Evolutionary conservation across 805 yeast genomes (phyloP).

Genomic region (Suhomyces sp.): DNA sequence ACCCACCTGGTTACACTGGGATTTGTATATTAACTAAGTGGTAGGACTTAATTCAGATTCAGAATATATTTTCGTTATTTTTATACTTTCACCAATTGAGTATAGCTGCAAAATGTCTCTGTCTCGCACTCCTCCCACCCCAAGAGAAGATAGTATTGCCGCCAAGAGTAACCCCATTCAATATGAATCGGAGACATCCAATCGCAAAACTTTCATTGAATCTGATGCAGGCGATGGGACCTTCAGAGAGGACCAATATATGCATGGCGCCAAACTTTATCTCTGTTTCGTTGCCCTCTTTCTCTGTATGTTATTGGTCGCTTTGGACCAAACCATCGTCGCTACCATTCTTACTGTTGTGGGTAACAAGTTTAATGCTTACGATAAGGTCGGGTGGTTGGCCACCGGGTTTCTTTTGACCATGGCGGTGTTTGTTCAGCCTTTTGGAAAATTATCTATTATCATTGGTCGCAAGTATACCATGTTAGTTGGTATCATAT

Average conservation of each 20-base stretch:
- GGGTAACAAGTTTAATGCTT: constrained; percentile 36
- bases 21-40: no score
- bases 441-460: constrained; percentile 38
- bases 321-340: constrained; percentile 42
- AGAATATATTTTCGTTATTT: no score
- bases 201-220: no score
- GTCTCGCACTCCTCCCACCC: no score
- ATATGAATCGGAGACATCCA: no score
- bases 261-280: constrained; percentile 27
- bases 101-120: no score
- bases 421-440: constrained; percentile 32
- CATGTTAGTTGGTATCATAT: constrained; percentile 23
- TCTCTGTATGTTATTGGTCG: constrained; percentile 33
- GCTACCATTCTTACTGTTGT: constrained; percentile 33
- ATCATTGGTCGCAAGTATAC: constrained; percentile 37
- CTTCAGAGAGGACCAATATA: constrained; percentile 35
- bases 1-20: no score
- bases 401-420: constrained; percentile 36
- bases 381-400: constrained; percentile 37
- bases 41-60: no score
- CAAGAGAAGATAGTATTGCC: no score
- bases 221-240: constrained; percentile 47
- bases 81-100: no score
- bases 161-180: no score
- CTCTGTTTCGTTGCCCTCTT: constrained; percentile 29